A percentile compares a stretch with the other conserved stretches of the same genome.
These are phyloP conservation scores for Suillus subluteus DNA, from an alignment of 768 basidiomycete genomes.

Conservation along the genomic window DNA sequence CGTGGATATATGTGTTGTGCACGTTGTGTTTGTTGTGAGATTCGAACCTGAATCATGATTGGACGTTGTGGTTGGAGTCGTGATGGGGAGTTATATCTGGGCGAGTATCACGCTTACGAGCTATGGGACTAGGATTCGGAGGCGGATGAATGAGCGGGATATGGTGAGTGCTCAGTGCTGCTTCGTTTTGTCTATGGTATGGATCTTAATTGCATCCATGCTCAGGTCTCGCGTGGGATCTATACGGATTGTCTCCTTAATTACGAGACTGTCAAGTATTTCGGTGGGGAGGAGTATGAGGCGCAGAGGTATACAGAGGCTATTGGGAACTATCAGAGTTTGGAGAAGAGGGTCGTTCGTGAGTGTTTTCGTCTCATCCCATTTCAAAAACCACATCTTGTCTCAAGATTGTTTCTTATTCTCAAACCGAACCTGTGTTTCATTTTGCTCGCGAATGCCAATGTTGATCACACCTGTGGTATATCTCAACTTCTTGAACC, in stretches of 20 bases:
- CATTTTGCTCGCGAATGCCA: background rate
- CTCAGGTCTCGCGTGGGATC: conserved; percentile 70
- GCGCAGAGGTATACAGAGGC: conserved; percentile 70
- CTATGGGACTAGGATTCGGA: conserved; percentile 72
- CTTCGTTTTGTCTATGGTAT: too few species aligned
- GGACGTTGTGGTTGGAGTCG: conserved; percentile 66
- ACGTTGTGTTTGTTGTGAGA: conserved; percentile 61
- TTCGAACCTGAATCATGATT: conserved; percentile 76
- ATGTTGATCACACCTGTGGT: conserved; percentile 37
- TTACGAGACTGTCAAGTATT: conserved; percentile 88
- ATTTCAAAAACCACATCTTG: too few species aligned
- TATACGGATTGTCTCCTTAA: conserved; percentile 81
- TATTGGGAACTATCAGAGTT: conserved; percentile 69
- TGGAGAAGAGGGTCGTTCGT: conserved; percentile 79
- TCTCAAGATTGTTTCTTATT: too few species aligned
- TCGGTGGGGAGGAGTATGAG: conserved; percentile 84
- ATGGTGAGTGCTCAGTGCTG: conserved; percentile 33
- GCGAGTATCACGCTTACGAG: conserved; percentile 61
- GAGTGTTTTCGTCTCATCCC: conserved; percentile 28
- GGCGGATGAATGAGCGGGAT: conserved; percentile 83
- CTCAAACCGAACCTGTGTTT: background rate
- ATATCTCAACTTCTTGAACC: conserved; percentile 72
- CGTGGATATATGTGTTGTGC: conserved; percentile 75
- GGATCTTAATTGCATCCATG: too few species aligned
- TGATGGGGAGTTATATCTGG: conserved; percentile 66